A percentile compares a stretch with the other conserved stretches of the same genome.
phyloP scores from a whole-genome alignment of 1,284 basidiomycete species.

The Cutaneotrichosporon dermatis region DNA sequence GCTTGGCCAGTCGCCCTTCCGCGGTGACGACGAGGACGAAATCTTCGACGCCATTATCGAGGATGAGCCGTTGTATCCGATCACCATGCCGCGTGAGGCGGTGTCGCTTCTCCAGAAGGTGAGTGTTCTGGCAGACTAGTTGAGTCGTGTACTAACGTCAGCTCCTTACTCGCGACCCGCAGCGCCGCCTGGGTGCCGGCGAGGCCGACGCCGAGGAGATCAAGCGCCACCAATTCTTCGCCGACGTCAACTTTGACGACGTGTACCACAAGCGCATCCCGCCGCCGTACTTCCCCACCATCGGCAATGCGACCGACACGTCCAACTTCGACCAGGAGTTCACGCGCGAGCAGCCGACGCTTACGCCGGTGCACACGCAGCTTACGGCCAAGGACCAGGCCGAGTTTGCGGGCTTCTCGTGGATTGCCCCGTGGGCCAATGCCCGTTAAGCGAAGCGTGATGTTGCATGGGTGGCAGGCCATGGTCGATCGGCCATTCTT shows the following conservation, averaged over 20 bases:
- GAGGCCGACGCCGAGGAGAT: slow-evolving; percentile 94
- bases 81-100: slow-evolving; percentile 98
- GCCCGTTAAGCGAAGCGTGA: too few relatives aligned
- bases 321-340: slow-evolving; percentile 92
- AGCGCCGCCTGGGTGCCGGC: slow-evolving; percentile 85
- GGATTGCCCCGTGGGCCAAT: slow-evolving; percentile 49
- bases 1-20: slow-evolving; percentile 96
- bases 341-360: slow-evolving; percentile 90
- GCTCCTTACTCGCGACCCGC: slow-evolving; percentile 91
- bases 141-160: slow-evolving; percentile 38
- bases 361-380: slow-evolving; percentile 95
- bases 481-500: too few relatives aligned
- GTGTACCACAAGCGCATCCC: slow-evolving; percentile 93
- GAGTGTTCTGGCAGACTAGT: slow-evolving; percentile 9
- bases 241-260: slow-evolving; percentile 94
- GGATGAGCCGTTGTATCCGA: slow-evolving; percentile 96
- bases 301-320: slow-evolving; percentile 57
- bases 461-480: too few relatives aligned
- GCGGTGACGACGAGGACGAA: slow-evolving; percentile 98
- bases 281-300: slow-evolving; percentile 93
- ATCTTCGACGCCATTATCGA: slow-evolving; percentile 99
- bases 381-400: slow-evolving; percentile 87
- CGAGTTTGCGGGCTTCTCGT: slow-evolving; percentile 94
- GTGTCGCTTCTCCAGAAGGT: slow-evolving; percentile 94
- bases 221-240: slow-evolving; percentile 97